A percentile compares a stretch with the other conserved stretches of the same genome.
Conservation (phyloP, 257 asterid genomes). For the Solanum lycopersicoides region DNA sequence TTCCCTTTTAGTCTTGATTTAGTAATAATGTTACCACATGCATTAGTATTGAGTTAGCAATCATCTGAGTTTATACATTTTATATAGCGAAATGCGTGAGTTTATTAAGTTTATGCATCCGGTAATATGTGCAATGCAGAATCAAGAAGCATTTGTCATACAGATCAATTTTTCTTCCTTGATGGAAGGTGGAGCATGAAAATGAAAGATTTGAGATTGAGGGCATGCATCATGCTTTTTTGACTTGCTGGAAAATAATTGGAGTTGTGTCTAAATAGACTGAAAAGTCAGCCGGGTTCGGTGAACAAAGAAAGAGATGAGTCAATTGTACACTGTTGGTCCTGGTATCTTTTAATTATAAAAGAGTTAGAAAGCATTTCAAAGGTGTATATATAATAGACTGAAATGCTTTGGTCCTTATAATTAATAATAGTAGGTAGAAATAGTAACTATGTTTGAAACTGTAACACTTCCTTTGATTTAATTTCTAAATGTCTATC, state of each 20-base stretch:
- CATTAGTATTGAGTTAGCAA: slow-evolving; percentile 2
- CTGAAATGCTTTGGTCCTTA: too few relatives aligned
- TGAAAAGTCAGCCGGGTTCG: background rate
- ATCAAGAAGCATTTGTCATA: slow-evolving; percentile 1
- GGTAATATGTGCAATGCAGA: slow-evolving; percentile 17
- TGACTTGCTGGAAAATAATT: background rate
- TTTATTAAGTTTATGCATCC: slow-evolving; percentile 38
- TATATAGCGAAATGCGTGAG: background rate
- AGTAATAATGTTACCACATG: slow-evolving; percentile 28
- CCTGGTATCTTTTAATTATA: background rate
- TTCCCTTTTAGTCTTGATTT: slow-evolving; percentile 48
- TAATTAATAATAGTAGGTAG: too few relatives aligned
- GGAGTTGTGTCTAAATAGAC: background rate
- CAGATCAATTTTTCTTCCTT: slow-evolving; percentile 19
- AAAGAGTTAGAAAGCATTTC: too few relatives aligned
- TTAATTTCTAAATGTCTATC: too few relatives aligned
- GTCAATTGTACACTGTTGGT: background rate
- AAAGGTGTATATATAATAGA: too few relatives aligned
- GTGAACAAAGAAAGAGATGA: background rate
- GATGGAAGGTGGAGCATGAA: background rate
- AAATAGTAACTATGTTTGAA: too few relatives aligned
- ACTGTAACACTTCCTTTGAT: too few relatives aligned
- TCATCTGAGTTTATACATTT: too few relatives aligned
- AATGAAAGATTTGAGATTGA: background rate
- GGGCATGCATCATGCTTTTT: background rate